These are phyloP conservation scores for Saprolegnia parasitica DNA, from an alignment of 352 stramenopile species.

Conservation along the genomic window DNA sequence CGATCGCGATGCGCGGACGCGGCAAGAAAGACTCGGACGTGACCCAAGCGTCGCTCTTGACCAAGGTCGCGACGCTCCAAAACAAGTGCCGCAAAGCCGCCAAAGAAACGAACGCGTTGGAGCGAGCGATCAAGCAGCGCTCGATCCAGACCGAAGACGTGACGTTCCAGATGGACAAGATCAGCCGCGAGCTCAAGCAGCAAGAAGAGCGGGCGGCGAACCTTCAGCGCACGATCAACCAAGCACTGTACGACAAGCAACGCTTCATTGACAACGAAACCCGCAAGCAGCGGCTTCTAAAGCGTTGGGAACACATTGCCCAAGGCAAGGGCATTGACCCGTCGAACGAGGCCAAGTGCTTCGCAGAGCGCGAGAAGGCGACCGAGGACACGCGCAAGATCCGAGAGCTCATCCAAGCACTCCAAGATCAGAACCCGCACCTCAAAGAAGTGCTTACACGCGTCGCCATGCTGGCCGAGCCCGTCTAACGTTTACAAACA, in stretches of 20 bases:
- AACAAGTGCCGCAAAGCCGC: slow-evolving; percentile 71
- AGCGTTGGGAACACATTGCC: slow-evolving; percentile 51
- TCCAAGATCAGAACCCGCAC: slow-evolving; percentile 69
- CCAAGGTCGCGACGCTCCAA: slow-evolving; percentile 73
- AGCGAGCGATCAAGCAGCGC: slow-evolving; percentile 60
- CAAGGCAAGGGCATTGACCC: slow-evolving; percentile 62
- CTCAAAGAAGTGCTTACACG: slow-evolving; percentile 78
- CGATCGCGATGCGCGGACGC: slow-evolving; percentile 86
- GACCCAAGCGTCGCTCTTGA: slow-evolving; percentile 79
- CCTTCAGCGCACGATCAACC: slow-evolving; percentile 82
- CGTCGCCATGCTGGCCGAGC: slow-evolving; percentile 71
- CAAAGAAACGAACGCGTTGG: slow-evolving; percentile 50
- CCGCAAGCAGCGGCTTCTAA: slow-evolving; percentile 63
- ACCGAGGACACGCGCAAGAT: slow-evolving; percentile 45
- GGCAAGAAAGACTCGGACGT: slow-evolving; percentile 79
- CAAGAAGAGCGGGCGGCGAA: slow-evolving; percentile 56
- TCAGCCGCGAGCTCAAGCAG: slow-evolving; percentile 69
- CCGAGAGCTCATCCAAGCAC: slow-evolving; percentile 49
- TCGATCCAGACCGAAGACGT: slow-evolving; percentile 61
- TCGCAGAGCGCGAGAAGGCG: slow-evolving; percentile 51
- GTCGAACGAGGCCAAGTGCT: slow-evolving; percentile 44
- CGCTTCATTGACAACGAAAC: slow-evolving; percentile 69
- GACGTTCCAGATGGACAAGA: slow-evolving; percentile 71
- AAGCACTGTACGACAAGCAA: slow-evolving; percentile 88
- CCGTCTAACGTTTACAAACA: slow-evolving; percentile 33